Conservation (phyloP, 345 rosid genomes). For the Kernera saxatilis region DNA sequence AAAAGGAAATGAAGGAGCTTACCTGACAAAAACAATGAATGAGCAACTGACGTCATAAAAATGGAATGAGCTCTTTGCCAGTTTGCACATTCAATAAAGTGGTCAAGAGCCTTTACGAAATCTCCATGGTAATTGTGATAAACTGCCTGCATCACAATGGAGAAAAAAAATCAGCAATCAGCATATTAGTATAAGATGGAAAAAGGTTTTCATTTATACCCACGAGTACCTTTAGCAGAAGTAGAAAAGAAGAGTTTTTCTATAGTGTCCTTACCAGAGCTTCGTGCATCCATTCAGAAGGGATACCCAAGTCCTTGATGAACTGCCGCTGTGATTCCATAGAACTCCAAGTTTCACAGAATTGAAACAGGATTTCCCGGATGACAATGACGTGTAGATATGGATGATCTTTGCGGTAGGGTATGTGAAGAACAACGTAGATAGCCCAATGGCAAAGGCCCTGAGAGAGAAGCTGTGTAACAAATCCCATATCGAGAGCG, state of each 20-base stretch:
- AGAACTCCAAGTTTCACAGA: conserved; percentile 86
- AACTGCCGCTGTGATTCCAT: conserved; percentile 65
- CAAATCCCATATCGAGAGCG: conserved; percentile 83
- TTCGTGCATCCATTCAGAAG: conserved; percentile 85
- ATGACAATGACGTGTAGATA: conserved; percentile 64
- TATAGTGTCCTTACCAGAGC: conserved; percentile 58
- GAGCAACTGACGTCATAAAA: conserved; percentile 72
- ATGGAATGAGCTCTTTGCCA: conserved; percentile 93
- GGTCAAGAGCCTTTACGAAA: conserved; percentile 72
- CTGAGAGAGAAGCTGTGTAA: conserved; percentile 75
- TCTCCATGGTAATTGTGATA: conserved; percentile 64
- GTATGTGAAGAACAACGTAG: conserved; percentile 87
- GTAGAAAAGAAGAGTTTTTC: conserved; percentile 5
- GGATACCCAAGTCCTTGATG: conserved; percentile 73
- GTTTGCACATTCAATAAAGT: conserved; percentile 71
- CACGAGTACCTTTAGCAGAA: background rate
- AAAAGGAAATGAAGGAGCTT: conserved; percentile 18
- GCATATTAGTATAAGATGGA: background rate
- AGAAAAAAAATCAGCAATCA: background rate
- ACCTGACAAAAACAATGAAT: conserved; percentile 73
- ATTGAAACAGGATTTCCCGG: conserved; percentile 82
- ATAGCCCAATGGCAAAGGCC: conserved; percentile 96
- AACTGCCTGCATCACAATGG: conserved; percentile 55
- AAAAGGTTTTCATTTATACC: conserved; percentile 7
- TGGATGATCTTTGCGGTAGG: conserved; percentile 63